Evolutionary conservation across 2,329 filamentous ascomycete species (phyloP).

Genomic region (Lecanicillium sp.): DNA sequence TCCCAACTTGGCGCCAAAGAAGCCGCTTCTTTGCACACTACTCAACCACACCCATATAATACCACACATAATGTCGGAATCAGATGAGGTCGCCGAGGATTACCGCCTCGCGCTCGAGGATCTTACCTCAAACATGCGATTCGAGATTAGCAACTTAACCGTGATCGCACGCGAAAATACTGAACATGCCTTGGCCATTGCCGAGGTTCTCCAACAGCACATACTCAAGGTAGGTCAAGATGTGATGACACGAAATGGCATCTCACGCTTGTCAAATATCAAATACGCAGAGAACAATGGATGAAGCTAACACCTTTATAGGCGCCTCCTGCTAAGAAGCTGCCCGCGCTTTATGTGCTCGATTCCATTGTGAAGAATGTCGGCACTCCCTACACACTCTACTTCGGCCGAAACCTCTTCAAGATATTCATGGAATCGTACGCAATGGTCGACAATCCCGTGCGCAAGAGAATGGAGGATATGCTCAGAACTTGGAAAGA

Average conservation of each 20-base stretch:
- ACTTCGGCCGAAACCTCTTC: constrained; percentile 87
- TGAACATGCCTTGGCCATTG: constrained; percentile 89
- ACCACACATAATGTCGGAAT: constrained; percentile 40
- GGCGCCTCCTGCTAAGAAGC: constrained; percentile 82
- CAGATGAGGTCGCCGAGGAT: constrained; percentile 88
- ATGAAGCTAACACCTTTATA: constrained; percentile 42
- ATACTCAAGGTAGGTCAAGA: constrained; percentile 81
- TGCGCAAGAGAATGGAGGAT: constrained; percentile 88
- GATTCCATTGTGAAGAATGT: constrained; percentile 99
- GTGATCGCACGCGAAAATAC: constrained; percentile 97
- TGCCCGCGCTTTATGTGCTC: constrained; percentile 94
- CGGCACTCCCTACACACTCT: constrained; percentile 92
- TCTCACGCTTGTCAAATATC: neutral
- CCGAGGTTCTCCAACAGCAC: constrained; percentile 82
- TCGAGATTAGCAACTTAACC: constrained; percentile 95
- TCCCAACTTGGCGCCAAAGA: too few relatives aligned
- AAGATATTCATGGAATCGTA: constrained; percentile 97
- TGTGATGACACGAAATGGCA: neutral
- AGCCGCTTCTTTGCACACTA: too few relatives aligned
- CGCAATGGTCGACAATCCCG: constrained; percentile 74
- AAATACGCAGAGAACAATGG: neutral
- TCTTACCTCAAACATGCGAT: constrained; percentile 81
- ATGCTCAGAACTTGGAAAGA: constrained; percentile 99
- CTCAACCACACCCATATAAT: neutral
- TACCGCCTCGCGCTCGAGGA: constrained; percentile 92